These are phyloP conservation scores for Tritrichomonas foetus DNA, from an alignment of 208 protist species.

Conservation along the genomic window DNA sequence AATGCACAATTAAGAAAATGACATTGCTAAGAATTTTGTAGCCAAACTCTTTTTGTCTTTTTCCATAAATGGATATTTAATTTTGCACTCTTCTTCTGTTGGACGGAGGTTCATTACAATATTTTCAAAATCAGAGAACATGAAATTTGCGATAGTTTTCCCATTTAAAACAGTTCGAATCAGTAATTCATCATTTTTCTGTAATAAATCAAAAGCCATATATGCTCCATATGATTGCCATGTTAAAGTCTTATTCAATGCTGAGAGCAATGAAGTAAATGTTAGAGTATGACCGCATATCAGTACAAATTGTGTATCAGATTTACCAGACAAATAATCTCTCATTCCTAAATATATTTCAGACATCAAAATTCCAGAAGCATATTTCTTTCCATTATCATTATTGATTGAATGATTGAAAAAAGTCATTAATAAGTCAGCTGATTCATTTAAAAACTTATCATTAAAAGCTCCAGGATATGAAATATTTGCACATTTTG, in stretches of 20 bases:
- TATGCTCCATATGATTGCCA: neutral
- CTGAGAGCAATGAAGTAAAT: neutral
- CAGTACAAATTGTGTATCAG: neutral
- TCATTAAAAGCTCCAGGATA: neutral
- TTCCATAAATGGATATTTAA: neutral
- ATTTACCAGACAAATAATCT: neutral
- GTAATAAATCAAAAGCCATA: neutral
- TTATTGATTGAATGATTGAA: neutral
- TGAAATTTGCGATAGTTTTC: neutral
- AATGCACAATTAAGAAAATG: neutral
- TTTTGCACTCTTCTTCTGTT: neutral
- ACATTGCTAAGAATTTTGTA: neutral
- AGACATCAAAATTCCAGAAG: neutral
- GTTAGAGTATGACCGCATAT: constrained; percentile 8
- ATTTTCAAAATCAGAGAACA: neutral
- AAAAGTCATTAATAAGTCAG: neutral
- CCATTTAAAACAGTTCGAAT: neutral
- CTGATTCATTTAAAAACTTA: neutral
- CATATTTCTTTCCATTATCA: neutral
- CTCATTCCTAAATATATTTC: constrained; percentile 30
- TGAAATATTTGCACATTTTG: neutral
- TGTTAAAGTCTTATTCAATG: neutral
- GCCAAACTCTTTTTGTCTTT: neutral
- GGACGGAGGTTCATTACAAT: neutral
- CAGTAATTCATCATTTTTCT: neutral